A percentile compares a stretch with the other conserved stretches of the same genome.
Conservation (phyloP, 495 filamentous ascomycete genomes). For the Tuber brumale region DNA sequence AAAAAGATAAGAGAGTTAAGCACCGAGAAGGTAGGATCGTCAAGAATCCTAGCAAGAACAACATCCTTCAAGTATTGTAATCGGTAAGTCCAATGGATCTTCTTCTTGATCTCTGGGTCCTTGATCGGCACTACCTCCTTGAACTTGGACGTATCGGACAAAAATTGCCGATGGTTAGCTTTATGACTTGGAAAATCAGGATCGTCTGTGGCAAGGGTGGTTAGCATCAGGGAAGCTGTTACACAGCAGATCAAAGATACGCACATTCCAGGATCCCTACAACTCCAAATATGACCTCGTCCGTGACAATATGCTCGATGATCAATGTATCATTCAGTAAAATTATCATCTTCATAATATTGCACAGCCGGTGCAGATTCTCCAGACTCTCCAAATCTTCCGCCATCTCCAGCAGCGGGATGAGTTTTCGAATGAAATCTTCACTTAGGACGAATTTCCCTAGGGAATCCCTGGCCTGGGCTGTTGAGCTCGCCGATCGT, state of each 20-base stretch:
- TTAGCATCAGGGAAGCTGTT: constrained; percentile 20
- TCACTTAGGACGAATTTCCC: constrained; percentile 77
- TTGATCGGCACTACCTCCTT: constrained; percentile 94
- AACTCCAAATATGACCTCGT: constrained; percentile 81
- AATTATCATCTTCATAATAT: constrained; percentile 94
- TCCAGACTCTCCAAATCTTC: constrained; percentile 82
- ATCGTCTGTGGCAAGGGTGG: constrained; percentile 56
- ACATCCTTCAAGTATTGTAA: constrained; percentile 98
- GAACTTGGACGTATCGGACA: constrained; percentile 78
- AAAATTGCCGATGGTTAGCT: constrained; percentile 91
- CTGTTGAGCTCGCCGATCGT: constrained; percentile 64
- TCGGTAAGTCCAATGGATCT: constrained; percentile 94
- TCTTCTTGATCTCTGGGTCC: constrained; percentile 68
- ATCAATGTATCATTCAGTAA: constrained; percentile 89
- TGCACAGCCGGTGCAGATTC: constrained; percentile 87
- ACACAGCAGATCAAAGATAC: constrained; percentile 31
- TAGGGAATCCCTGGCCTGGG: constrained; percentile 75
- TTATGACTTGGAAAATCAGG: constrained; percentile 98
- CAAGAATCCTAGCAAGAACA: constrained; percentile 87
- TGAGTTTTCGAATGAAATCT: constrained; percentile 80
- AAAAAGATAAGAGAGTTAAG: constrained; percentile 98
- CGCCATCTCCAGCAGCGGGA: constrained; percentile 74
- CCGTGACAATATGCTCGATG: constrained; percentile 86
- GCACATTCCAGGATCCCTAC: constrained; percentile 91
- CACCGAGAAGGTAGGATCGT: constrained; percentile 95